phyloP scores from a whole-genome alignment of 192 early-diverging fungal genomes.

The Coemansia sp. region DNA sequence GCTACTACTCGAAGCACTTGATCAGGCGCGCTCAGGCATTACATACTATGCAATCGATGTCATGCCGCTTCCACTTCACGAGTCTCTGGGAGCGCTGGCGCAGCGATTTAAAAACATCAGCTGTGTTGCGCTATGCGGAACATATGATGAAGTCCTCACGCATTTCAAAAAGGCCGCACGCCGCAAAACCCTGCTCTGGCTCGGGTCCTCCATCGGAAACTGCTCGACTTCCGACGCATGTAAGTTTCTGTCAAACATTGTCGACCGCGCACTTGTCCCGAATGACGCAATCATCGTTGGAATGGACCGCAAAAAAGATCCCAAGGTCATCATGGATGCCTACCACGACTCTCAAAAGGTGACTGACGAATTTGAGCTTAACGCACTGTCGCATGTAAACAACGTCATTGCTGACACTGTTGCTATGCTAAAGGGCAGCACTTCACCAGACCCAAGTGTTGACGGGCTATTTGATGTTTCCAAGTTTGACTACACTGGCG shows the following conservation, averaged over 20 bases:
- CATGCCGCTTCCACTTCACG: conserved; percentile 70
- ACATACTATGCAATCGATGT: conserved; percentile 92
- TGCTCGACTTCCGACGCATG: conserved; percentile 61
- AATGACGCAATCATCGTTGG: conserved; percentile 83
- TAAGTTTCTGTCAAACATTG: conserved; percentile 61
- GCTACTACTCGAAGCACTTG: conserved; percentile 73
- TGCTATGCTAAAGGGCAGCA: neutral
- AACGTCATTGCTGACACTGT: conserved; percentile 55
- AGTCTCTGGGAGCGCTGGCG: conserved; percentile 67
- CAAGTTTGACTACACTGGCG: conserved; percentile 70
- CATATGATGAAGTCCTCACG: conserved; percentile 82
- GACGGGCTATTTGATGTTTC: conserved; percentile 56
- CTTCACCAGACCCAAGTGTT: neutral
- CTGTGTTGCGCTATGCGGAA: conserved; percentile 79
- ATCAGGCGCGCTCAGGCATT: conserved; percentile 57
- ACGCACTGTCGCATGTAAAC: conserved; percentile 79
- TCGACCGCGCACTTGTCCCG: conserved; percentile 53
- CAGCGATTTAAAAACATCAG: conserved; percentile 61
- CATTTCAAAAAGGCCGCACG: conserved; percentile 51
- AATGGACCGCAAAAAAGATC: conserved; percentile 78
- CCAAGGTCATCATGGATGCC: conserved; percentile 65
- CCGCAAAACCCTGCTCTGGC: conserved; percentile 79
- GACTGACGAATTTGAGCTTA: conserved; percentile 81
- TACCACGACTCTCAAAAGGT: conserved; percentile 82
- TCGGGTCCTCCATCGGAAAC: conserved; percentile 90